These are phyloP conservation scores for Ophiobolus disseminans DNA, from an alignment of 2,329 filamentous ascomycete genomes.

Conservation along the genomic window DNA sequence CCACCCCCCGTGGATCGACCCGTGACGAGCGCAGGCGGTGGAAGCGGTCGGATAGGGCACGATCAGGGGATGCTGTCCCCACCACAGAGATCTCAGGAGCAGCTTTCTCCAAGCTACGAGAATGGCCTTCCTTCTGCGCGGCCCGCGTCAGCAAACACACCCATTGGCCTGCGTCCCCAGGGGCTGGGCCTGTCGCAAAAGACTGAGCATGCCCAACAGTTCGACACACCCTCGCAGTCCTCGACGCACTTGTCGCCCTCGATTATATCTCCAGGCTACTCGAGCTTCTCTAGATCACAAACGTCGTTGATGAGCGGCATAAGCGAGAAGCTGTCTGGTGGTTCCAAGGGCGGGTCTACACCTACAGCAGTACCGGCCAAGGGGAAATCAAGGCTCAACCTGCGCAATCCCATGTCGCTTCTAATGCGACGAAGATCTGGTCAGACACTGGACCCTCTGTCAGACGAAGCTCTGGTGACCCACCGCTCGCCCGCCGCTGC, in stretches of 20 bases:
- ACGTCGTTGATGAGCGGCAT: slow-evolving; percentile 42
- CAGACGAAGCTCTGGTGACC: slow-evolving; percentile 60
- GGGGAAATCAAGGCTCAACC: slow-evolving; percentile 60
- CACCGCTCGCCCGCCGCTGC: slow-evolving; percentile 55
- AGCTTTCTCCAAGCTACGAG: slow-evolving; percentile 30
- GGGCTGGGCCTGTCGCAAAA: slow-evolving; percentile 36
- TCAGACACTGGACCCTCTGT: slow-evolving; percentile 54
- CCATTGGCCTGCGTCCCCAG: slow-evolving; percentile 41
- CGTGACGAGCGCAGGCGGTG: slow-evolving; percentile 12
- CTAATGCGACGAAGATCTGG: slow-evolving; percentile 64
- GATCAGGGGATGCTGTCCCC: slow-evolving; percentile 28
- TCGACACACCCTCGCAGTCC: slow-evolving; percentile 26
- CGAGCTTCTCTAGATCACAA: slow-evolving; percentile 40
- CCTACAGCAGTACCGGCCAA: slow-evolving; percentile 34
- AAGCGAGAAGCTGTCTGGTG: slow-evolving; percentile 39
- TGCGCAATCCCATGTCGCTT: slow-evolving; percentile 68
- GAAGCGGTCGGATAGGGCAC: slow-evolving; percentile 13
- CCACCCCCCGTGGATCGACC: slow-evolving; percentile 16
- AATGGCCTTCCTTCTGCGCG: slow-evolving; percentile 26
- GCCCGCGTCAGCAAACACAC: slow-evolving; percentile 25
- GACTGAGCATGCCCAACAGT: slow-evolving; percentile 20
- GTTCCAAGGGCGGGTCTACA: slow-evolving; percentile 26
- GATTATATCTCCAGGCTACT: slow-evolving; percentile 33
- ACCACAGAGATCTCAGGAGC: slow-evolving; percentile 22
- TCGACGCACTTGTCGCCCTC: slow-evolving; percentile 32